These are phyloP conservation scores for Comarum palustre DNA, from an alignment of 306 rosid species.

Conservation along the genomic window DNA sequence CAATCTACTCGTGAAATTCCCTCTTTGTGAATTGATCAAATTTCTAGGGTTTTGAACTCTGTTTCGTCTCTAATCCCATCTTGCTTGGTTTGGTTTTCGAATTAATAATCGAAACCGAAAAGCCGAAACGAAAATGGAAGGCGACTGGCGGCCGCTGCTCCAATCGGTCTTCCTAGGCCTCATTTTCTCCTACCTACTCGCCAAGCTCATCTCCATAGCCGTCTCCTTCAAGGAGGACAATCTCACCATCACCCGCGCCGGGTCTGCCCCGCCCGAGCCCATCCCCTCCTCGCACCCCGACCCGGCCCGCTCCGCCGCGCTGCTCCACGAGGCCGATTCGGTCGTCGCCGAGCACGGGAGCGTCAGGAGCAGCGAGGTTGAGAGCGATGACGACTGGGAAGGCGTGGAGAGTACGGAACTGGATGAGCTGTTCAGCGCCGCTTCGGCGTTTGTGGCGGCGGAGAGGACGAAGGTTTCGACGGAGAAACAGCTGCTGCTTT, in stretches of 20 bases:
- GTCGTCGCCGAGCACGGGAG: conserved; percentile 88
- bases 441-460: conserved; percentile 81
- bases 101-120: too few relatives aligned
- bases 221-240: conserved; percentile 85
- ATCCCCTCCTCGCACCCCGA: neutral
- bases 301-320: neutral
- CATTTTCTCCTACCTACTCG: conserved; percentile 91
- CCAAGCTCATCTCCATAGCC: conserved; percentile 82
- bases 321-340: conserved; percentile 54
- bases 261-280: neutral
- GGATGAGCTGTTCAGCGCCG: conserved; percentile 85
- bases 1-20: too few relatives aligned
- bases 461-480: conserved; percentile 81
- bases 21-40: too few relatives aligned
- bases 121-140: conserved; percentile 30
- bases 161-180: conserved; percentile 78
- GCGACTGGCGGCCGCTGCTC: conserved; percentile 78
- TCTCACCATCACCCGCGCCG: conserved; percentile 50
- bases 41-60: too few relatives aligned
- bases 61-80: too few relatives aligned
- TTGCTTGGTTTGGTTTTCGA: neutral
- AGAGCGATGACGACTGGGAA: conserved; percentile 87
- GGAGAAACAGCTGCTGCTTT: conserved; percentile 76
- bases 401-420: conserved; percentile 93
- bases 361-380: conserved; percentile 46